Conservation (phyloP, 352 stramenopile species). For the Elongisporangium undulatum region DNA sequence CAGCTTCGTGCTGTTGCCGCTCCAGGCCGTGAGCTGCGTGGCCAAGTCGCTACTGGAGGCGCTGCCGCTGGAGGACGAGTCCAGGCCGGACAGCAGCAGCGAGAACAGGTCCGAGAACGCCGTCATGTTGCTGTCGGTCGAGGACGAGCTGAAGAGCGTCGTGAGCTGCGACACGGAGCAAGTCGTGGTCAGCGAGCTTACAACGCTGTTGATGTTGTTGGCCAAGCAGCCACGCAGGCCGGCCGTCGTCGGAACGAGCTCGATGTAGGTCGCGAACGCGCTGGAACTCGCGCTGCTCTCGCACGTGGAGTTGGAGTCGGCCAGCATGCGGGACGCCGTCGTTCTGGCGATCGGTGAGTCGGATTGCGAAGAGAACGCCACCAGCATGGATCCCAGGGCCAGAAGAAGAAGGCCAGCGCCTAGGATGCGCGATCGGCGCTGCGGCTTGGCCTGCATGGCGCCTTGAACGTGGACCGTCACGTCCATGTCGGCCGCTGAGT, state of each 20-base stretch:
- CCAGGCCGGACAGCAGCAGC: conserved; percentile 25
- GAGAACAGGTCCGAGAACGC: conserved; percentile 41
- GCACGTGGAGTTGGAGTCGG: conserved; percentile 30
- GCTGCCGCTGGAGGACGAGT: conserved; percentile 14
- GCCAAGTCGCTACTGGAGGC: conserved; percentile 15
- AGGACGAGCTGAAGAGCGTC: conserved; percentile 29
- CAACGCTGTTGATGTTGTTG: conserved; percentile 40
- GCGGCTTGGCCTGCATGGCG: neutral
- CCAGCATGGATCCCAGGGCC: neutral
- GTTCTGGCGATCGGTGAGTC: neutral
- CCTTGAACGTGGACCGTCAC: neutral
- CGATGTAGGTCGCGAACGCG: conserved; percentile 38
- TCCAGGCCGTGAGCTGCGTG: conserved; percentile 30
- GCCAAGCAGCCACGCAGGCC: conserved; percentile 45
- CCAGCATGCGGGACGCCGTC: conserved; percentile 6
- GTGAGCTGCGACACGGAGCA: conserved; percentile 43
- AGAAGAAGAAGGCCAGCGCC: neutral
- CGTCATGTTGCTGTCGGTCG: conserved; percentile 17
- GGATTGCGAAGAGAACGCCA: conserved; percentile 1
- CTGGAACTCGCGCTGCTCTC: conserved; percentile 33
- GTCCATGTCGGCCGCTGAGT: neutral
- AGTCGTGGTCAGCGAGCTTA: conserved; percentile 23
- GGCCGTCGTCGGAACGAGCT: conserved; percentile 29
- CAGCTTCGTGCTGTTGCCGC: conserved; percentile 29
- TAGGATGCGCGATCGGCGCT: neutral